phyloP scores from a whole-genome alignment of 2,329 filamentous ascomycete genomes.

The Aspergillus sp. region DNA sequence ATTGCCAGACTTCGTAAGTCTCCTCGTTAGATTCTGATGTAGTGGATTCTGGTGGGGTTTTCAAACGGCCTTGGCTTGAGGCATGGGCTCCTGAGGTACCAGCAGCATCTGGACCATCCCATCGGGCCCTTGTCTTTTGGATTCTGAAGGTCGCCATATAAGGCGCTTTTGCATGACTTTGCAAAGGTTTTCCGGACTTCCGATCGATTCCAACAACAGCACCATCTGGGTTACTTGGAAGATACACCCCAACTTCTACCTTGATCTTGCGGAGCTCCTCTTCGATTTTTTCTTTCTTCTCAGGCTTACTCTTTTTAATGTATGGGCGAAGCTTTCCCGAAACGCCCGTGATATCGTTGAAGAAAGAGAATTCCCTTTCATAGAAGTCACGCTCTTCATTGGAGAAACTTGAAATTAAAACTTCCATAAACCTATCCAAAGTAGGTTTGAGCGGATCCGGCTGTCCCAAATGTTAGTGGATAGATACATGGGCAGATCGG shows the following conservation, averaged over 20 bases:
- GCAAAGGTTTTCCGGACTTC: constrained; percentile 93
- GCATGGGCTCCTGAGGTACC: constrained; percentile 20
- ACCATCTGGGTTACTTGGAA: constrained; percentile 94
- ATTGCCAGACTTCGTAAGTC: constrained; percentile 95
- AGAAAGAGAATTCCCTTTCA: constrained; percentile 94
- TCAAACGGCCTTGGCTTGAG: constrained; percentile 21
- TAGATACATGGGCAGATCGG: neutral
- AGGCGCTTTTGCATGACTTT: constrained; percentile 96
- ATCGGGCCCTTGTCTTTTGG: constrained; percentile 60
- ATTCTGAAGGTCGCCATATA: constrained; percentile 99
- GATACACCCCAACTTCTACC: constrained; percentile 93
- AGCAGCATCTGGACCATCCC: constrained; percentile 20
- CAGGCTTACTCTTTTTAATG: constrained; percentile 86
- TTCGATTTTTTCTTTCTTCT: constrained; percentile 99
- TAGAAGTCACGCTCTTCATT: constrained; percentile 77
- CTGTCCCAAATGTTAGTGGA: constrained; percentile 32
- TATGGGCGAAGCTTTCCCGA: constrained; percentile 93
- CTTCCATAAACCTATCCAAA: constrained; percentile 81
- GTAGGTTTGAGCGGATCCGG: constrained; percentile 91
- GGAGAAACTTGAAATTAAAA: constrained; percentile 78
- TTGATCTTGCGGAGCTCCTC: constrained; percentile 97
- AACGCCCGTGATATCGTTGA: constrained; percentile 90
- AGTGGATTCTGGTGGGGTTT: constrained; percentile 3
- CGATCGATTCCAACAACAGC: constrained; percentile 97
- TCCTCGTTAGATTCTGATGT: constrained; percentile 34